phyloP scores from a whole-genome alignment of 306 rosid species.

The Nissolia schottii region DNA sequence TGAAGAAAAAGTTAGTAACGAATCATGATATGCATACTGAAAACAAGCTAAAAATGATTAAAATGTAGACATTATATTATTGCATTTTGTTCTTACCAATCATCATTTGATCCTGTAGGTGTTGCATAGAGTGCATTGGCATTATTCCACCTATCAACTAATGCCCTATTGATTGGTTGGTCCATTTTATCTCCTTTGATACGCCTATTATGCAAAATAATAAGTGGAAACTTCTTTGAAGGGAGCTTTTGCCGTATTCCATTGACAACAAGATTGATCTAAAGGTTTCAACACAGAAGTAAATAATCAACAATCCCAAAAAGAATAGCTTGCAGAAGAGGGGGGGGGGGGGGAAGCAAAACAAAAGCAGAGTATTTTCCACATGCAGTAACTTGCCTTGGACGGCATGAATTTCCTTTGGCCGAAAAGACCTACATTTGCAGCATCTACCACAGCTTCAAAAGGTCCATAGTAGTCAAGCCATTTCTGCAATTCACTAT shows the following conservation, averaged over 20 bases:
- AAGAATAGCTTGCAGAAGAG: background rate
- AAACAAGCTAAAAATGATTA: background rate
- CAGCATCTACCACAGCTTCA: slow-evolving; percentile 96
- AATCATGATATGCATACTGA: slow-evolving; percentile 28
- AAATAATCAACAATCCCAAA: background rate
- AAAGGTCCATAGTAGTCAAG: slow-evolving; percentile 84
- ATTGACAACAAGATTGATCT: slow-evolving; percentile 74
- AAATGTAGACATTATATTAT: background rate
- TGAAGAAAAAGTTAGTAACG: slow-evolving; percentile 53
- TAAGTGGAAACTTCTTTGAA: slow-evolving; percentile 80
- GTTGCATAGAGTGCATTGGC: slow-evolving; percentile 84
- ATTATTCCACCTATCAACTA: slow-evolving; percentile 74
- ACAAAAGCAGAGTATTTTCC: background rate
- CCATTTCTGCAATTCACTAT: slow-evolving; percentile 69
- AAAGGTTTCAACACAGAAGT: slow-evolving; percentile 13
- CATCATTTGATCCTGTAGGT: slow-evolving; percentile 87
- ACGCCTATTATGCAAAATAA: slow-evolving; percentile 80
- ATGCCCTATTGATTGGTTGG: slow-evolving; percentile 53
- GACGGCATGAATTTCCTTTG: slow-evolving; percentile 70
- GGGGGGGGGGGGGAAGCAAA: too few relatives aligned
- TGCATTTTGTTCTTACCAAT: slow-evolving; percentile 58
- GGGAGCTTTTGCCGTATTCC: slow-evolving; percentile 72
- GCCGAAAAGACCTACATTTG: slow-evolving; percentile 78
- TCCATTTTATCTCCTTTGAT: slow-evolving; percentile 68
- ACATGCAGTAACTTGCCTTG: slow-evolving; percentile 58